Conservation (phyloP, 2,329 filamentous ascomycete genomes). For the Alternaria viburni region DNA sequence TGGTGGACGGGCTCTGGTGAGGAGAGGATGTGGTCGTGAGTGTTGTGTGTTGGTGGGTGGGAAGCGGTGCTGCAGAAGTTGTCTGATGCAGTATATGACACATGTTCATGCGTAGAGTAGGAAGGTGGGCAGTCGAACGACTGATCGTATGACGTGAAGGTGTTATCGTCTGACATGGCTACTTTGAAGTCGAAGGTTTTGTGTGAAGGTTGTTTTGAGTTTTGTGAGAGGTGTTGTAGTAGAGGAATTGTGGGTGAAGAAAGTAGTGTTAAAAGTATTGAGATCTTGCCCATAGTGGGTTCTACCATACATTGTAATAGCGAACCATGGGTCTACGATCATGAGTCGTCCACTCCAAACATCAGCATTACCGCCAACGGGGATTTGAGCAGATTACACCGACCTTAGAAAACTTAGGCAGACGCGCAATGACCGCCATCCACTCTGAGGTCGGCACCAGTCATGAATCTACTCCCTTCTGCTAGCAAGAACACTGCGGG, state of each 20-base stretch:
- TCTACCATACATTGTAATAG: neutral
- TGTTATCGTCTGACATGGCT: neutral
- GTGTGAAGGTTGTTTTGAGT: neutral
- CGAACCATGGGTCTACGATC: neutral
- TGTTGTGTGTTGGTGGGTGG: neutral
- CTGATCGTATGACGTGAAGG: neutral
- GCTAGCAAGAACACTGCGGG: constrained; percentile 72
- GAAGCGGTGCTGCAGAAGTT: neutral
- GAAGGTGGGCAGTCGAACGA: neutral
- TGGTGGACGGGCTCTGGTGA: too few relatives aligned
- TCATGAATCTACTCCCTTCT: constrained; percentile 74
- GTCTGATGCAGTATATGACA: neutral
- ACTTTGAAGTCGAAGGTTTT: neutral
- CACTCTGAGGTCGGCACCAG: constrained; percentile 70
- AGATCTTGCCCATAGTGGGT: neutral
- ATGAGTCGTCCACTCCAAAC: neutral
- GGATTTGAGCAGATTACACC: neutral
- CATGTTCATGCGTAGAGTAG: neutral
- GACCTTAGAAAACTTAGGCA: constrained; percentile 13
- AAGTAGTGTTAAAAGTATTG: neutral
- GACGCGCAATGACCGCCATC: constrained; percentile 71
- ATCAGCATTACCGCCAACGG: too few relatives aligned
- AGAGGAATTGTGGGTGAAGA: neutral
- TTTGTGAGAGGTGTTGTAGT: neutral
- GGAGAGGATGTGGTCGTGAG: neutral